Evolutionary conservation across 768 basidiomycete species (phyloP), one percentile per base, ranked within the genome.

Genomic region (Russula brevipes): DNA sequence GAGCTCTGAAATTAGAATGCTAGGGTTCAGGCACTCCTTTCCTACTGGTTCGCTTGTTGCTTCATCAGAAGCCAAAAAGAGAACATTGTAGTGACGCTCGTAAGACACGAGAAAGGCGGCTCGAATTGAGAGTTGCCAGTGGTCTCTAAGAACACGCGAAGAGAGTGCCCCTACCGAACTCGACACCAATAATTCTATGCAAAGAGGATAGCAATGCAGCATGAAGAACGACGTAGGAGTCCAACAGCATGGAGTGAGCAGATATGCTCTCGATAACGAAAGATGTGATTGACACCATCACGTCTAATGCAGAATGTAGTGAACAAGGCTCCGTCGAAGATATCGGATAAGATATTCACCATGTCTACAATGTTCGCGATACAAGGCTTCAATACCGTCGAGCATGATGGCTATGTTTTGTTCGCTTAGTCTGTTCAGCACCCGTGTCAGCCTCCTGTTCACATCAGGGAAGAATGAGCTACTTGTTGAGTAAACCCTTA

Each of bases 401-500:
- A 95, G 69, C 33, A 96, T 89, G 0, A 82, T 80, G 2, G 81
- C 78, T 60, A 96, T 87, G 65, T 95, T 96, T 71, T 88, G 89
- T 73, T 98, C 95, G 67, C 88, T 92, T 85, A 96, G 81, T 66
- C 94, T 94, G 66, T 47, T n/a, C 36, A 2, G 59, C 17, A 45
- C 36, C 31, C 42, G 51, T 35, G 63, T 54, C 33, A 59, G 38
- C 12, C 17, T 16, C 41, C 46, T 47, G 14, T 9, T 36, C 24
- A 24, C 11, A 31, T 14, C 9, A 30, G 17, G 49, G 41, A 6
- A 24, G 24, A 30, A 53, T 12, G 30, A 49, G 78, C 50, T 69
- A 91, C 92, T 89, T 82, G 74, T 98, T 97, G 53, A 97, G 80
- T 16, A 94, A 74, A 71, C 94, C 95, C 75, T 97, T 94, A n/a